phyloP scores from a whole-genome alignment of 2,329 filamentous ascomycete genomes.

The Sordariomycetes sp. region DNA sequence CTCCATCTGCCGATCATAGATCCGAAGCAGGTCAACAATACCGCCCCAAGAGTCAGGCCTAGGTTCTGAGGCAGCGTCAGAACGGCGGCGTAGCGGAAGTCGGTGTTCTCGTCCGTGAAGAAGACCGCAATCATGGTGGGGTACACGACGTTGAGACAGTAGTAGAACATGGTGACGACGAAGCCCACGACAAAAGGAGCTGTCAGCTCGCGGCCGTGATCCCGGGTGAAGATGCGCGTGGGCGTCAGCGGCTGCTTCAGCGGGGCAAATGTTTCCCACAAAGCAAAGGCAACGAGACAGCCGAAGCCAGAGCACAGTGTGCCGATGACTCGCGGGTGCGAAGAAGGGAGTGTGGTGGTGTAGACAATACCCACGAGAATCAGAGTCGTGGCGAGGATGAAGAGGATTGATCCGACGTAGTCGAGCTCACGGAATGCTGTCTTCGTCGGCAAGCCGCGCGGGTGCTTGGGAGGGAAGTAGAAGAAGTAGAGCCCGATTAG shows the following conservation, averaged over 20 bases:
- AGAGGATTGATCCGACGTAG: constrained; percentile 26
- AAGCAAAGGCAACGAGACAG: constrained; percentile 21
- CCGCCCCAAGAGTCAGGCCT: constrained; percentile 31
- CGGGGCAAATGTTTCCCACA: constrained; percentile 27
- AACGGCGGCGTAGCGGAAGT: constrained; percentile 64
- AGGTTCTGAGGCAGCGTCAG: constrained; percentile 34
- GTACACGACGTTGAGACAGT: constrained; percentile 34
- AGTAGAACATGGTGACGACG: constrained; percentile 43
- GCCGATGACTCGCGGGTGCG: constrained; percentile 24
- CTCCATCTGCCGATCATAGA: constrained; percentile 33
- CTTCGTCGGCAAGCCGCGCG: constrained; percentile 20
- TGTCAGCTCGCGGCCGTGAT: constrained; percentile 35
- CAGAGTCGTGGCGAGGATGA: constrained; percentile 22
- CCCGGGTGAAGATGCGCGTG: constrained; percentile 31
- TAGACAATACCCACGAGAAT: constrained; percentile 30
- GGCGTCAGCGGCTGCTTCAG: constrained; percentile 31
- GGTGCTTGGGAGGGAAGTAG: constrained; percentile 21
- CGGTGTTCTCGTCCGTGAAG: constrained; percentile 62
- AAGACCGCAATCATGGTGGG: constrained; percentile 45
- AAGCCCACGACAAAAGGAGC: constrained; percentile 32
- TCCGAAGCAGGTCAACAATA: constrained; percentile 29
- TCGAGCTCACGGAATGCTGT: constrained; percentile 25
- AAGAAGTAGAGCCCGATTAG: constrained; percentile 29
- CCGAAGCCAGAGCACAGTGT: constrained; percentile 23
- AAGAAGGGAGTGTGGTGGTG: constrained; percentile 23